Conservation (phyloP, 495 filamentous ascomycete species). For the Parathielavia hyrcaniae region DNA sequence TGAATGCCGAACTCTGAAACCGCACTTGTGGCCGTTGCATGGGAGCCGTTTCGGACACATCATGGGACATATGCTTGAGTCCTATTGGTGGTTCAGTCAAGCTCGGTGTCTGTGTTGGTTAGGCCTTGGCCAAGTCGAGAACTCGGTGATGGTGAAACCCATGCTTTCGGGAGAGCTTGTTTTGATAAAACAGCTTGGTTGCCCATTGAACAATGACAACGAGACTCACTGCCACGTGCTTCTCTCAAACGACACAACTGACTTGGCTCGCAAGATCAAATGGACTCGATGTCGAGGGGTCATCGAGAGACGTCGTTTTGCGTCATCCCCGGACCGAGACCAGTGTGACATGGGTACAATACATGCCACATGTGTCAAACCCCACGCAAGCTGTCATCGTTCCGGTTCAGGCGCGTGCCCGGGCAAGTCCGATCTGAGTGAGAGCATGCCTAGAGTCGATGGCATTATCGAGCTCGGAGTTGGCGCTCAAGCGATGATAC, state of each 20-base stretch:
- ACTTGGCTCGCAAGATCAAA: background rate
- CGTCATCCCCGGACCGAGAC: background rate
- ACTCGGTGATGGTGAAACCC: background rate
- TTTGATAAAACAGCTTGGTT: background rate
- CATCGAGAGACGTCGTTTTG: background rate
- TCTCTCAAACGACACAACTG: background rate
- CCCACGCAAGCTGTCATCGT: background rate
- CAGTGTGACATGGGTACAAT: background rate
- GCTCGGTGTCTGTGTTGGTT: constrained; percentile 2
- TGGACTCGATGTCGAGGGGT: background rate
- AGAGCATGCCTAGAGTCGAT: too few species aligned
- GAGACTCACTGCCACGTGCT: background rate
- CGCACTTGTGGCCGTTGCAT: background rate
- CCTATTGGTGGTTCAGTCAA: background rate
- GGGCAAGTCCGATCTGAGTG: too few species aligned
- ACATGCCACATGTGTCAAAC: background rate
- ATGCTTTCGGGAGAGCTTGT: background rate
- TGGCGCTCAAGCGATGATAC: too few species aligned
- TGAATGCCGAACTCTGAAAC: too few species aligned
- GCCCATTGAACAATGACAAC: background rate
- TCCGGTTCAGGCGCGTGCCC: background rate
- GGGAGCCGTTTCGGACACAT: background rate
- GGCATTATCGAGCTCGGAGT: too few species aligned
- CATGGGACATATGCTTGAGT: background rate
- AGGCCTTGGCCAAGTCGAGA: background rate